These are phyloP conservation scores for Fusarium armeniacum DNA, from an alignment of 2,329 filamentous ascomycete genomes.

Conservation along the genomic window DNA sequence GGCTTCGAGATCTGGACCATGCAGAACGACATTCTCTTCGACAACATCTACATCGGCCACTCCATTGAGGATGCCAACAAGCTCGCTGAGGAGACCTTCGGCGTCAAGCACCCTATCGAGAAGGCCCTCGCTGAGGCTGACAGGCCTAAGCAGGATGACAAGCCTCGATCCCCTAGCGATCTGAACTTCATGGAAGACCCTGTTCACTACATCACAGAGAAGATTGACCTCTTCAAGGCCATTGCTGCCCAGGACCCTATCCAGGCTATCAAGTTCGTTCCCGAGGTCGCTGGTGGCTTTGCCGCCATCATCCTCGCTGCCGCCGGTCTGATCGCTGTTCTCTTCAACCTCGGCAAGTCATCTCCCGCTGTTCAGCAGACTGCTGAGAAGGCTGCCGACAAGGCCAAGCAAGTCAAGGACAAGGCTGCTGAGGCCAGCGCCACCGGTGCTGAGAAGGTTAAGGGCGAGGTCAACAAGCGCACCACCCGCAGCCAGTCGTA, in stretches of 20 bases:
- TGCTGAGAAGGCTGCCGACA: constrained; percentile 73
- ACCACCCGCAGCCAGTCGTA: constrained; percentile 70
- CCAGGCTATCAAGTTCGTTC: constrained; percentile 88
- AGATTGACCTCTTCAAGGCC: constrained; percentile 89
- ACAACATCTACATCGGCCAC: constrained; percentile 99
- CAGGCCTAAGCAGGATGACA: constrained; percentile 79
- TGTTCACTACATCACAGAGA: constrained; percentile 88
- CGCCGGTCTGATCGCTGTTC: constrained; percentile 76
- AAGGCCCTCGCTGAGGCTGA: constrained; percentile 81
- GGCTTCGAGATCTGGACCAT: constrained; percentile 99
- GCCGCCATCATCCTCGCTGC: constrained; percentile 78
- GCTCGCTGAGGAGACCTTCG: constrained; percentile 89
- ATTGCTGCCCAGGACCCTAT: constrained; percentile 86
- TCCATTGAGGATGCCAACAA: constrained; percentile 92
- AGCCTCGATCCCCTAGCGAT: constrained; percentile 78
- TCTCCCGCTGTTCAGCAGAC: constrained; percentile 81
- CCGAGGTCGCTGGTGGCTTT: constrained; percentile 88
- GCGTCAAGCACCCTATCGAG: constrained; percentile 88
- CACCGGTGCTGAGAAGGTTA: constrained; percentile 78
- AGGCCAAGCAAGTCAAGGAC: constrained; percentile 77
- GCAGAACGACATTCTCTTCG: constrained; percentile 98
- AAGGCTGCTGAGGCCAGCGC: constrained; percentile 74
- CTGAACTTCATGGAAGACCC: constrained; percentile 94
- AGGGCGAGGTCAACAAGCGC: constrained; percentile 78
- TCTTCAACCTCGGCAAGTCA: constrained; percentile 74